Evolutionary conservation across 192 early-diverging fungal species (phyloP), one percentile per base, ranked within the genome.

Genomic region (Irineochytrium annulatum): DNA sequence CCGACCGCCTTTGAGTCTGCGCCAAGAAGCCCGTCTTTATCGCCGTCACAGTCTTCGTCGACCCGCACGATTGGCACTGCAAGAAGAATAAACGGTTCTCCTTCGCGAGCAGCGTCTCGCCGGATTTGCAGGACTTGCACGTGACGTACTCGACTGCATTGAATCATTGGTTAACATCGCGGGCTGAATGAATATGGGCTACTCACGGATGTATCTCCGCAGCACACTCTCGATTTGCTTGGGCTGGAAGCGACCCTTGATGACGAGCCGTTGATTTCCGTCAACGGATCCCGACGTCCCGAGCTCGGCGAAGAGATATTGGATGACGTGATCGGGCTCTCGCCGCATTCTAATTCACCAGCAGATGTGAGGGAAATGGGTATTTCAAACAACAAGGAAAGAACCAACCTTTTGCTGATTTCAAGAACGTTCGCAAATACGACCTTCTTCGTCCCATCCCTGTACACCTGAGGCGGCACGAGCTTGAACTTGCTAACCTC

Each of bases 221-320:
- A 99, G 78, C 34, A 99, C 92, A 62, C 86, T 94, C 74, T 97
- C 97, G 62, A 99, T 95, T 77, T 97, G 95, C 80, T 95, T 97
- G 71, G 91, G 95, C 73, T 94, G 90, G 89, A 97, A 99, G 52
- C 90, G 82, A 51, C 97, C 97, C 84, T 93, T 94, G 78, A 99
- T 97, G 43, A 97, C 75, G 48, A 99, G 74, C 29, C 93, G 87
- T 72, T 92, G 88, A 45, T 74, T 82, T 55, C 90, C 88, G 69
- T 97, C 97, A 51, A 97, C 84, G 20, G 93, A 95, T 29, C 97
- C 97, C 34, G 83, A 89, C n/a, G 94, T 97, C 72, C 95, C 95
- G 86, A 99, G 80, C 85, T 99, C 97, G 34, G 97, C 87, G 78
- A 93, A 95, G 68, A 99, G 82, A 79, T 87, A 99, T 77, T 94